phyloP scores from a whole-genome alignment of 2,329 filamentous ascomycete genomes.

The Aspergillus sclerotialis region DNA sequence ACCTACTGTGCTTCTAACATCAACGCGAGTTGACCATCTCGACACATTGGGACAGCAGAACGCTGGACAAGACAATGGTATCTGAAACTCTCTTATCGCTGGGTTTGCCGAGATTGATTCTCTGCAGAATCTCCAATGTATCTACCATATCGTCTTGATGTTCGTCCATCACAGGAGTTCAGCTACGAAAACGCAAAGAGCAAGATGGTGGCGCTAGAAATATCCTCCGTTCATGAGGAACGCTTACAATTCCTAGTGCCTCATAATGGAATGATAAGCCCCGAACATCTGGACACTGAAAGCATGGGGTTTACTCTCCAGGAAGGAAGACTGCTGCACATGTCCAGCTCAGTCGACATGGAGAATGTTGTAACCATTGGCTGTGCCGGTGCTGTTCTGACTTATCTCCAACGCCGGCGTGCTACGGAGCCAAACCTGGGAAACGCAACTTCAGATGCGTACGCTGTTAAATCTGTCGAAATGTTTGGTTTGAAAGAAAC shows the following conservation, averaged over 20 bases:
- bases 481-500: slow-evolving; percentile 65
- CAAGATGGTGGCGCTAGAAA: slow-evolving; percentile 55
- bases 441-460: slow-evolving; percentile 50
- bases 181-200: slow-evolving; percentile 58
- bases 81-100: slow-evolving; percentile 15
- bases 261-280: slow-evolving; percentile 45
- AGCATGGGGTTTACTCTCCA: slow-evolving; percentile 45
- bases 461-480: slow-evolving; percentile 57
- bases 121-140: slow-evolving; percentile 42
- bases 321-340: slow-evolving; percentile 59
- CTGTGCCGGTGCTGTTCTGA: slow-evolving; percentile 81
- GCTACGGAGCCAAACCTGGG: slow-evolving; percentile 57
- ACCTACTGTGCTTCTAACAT: slow-evolving; percentile 54
- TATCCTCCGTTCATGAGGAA: slow-evolving; percentile 42
- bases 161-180: slow-evolving; percentile 67
- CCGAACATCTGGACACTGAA: slow-evolving; percentile 31
- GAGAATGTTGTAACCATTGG: slow-evolving; percentile 69
- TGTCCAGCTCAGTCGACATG: slow-evolving; percentile 65
- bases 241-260: slow-evolving; percentile 56
- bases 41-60: slow-evolving; percentile 33
- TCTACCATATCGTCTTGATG: slow-evolving; percentile 57
- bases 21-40: slow-evolving; percentile 48
- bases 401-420: slow-evolving; percentile 64
- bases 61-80: slow-evolving; percentile 31
- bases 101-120: not conserved